Conservation (phyloP, 352 stramenopile species). For the Pythium aphanidermatum region DNA sequence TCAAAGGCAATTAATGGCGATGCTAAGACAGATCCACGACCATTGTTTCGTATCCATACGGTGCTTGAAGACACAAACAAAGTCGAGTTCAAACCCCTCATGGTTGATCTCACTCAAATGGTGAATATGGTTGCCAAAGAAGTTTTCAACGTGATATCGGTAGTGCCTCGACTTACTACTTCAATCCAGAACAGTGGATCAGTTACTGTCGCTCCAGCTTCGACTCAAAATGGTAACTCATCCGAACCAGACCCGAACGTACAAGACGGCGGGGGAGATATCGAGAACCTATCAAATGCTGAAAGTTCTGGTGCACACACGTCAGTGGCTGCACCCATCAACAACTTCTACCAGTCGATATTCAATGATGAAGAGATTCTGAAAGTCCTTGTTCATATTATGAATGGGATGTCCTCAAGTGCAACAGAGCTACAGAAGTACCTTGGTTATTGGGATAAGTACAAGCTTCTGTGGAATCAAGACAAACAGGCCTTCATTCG, state of each 20-base stretch:
- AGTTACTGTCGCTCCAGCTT: conserved; percentile 16
- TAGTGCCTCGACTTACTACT: conserved; percentile 82
- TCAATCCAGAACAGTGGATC: conserved; percentile 30
- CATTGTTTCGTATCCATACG: conserved; percentile 91
- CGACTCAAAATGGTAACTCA: conserved; percentile 5
- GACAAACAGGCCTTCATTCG: conserved; percentile 94
- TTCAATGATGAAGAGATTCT: conserved; percentile 95
- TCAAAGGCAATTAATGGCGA: conserved; percentile 93
- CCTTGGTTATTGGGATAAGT: conserved; percentile 94
- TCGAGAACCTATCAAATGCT: no score
- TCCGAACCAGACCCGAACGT: not conserved
- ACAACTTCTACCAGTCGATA: conserved; percentile 92
- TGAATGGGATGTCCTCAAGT: conserved; percentile 94
- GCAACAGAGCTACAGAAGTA: conserved; percentile 94
- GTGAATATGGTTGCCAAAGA: conserved; percentile 94
- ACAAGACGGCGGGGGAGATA: conserved; percentile 2
- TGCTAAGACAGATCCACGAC: conserved; percentile 86
- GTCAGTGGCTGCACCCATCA: conserved; percentile 12
- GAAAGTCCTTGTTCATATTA: conserved; percentile 93
- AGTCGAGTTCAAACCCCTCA: conserved; percentile 92
- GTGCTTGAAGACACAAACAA: conserved; percentile 88
- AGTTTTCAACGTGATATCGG: conserved; percentile 91
- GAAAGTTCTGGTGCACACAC: not conserved
- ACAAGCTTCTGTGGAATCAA: conserved; percentile 91
- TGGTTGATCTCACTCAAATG: conserved; percentile 92